Conservation (phyloP, 768 basidiomycete species). For the Holtermanniella nyarrowii region DNA sequence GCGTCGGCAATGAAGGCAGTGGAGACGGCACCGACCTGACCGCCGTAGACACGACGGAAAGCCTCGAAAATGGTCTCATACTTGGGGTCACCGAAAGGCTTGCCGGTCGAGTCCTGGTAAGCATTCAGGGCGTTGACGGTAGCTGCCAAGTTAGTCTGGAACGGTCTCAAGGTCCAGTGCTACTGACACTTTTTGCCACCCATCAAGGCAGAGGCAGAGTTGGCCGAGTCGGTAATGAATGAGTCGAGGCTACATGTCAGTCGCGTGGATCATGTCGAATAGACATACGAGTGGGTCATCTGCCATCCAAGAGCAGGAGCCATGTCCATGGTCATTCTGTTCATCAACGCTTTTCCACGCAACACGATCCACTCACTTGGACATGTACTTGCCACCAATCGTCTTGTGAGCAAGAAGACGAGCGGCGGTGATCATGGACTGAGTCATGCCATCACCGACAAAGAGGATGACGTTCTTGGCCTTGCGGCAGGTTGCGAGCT, state of each 20-base stretch:
- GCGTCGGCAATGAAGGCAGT: conserved; percentile 43
- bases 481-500: conserved; percentile 20
- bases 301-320: conserved; percentile 31
- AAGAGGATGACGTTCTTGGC: conserved; percentile 43
- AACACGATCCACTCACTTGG: conserved; percentile 23
- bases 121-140: conserved; percentile 42
- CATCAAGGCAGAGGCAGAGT: conserved; percentile 42
- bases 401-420: conserved; percentile 43
- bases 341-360: conserved; percentile 1
- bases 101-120: conserved; percentile 36
- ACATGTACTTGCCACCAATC: conserved; percentile 42
- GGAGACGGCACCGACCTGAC: conserved; percentile 42
- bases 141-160: too few species aligned
- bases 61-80: conserved; percentile 42
- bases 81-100: conserved; percentile 35
- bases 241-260: conserved; percentile 26
- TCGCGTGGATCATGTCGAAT: not conserved
- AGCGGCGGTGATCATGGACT: conserved; percentile 40
- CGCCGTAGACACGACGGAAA: conserved; percentile 32
- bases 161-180: too few species aligned
- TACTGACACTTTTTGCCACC: conserved; percentile 29
- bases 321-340: not conserved
- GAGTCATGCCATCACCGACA: conserved; percentile 36
- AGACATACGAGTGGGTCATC: conserved; percentile 37
- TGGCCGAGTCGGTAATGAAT: conserved; percentile 43